These are phyloP conservation scores for Aphanoascus verrucosus DNA, from an alignment of 2,329 filamentous ascomycete species.

Conservation along the genomic window DNA sequence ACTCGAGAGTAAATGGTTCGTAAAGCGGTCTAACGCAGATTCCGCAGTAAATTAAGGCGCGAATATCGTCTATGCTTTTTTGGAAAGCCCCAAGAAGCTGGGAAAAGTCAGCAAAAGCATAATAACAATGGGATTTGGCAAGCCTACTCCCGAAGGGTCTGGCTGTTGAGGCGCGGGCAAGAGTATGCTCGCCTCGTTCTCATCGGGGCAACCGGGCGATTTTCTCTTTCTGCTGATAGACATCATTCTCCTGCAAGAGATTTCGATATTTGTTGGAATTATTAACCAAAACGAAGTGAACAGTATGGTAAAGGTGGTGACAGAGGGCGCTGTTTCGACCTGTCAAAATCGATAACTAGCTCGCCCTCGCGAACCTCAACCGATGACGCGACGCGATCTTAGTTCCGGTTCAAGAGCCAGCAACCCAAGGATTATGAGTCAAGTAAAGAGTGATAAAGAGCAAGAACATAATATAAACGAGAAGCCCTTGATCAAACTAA, in stretches of 20 bases:
- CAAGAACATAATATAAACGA: too few species aligned
- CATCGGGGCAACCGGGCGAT: background rate
- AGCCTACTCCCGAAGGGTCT: slow-evolving; percentile 4
- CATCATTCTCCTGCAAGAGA: background rate
- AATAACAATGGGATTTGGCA: background rate
- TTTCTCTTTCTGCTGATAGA: slow-evolving; percentile 3
- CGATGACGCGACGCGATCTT: too few species aligned
- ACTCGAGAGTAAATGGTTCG: slow-evolving; percentile 57
- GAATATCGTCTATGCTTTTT: slow-evolving; percentile 51
- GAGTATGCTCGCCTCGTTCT: background rate
- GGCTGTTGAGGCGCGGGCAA: background rate
- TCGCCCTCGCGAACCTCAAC: too few species aligned
- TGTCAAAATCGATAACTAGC: too few species aligned
- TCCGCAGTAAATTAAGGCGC: slow-evolving; percentile 53
- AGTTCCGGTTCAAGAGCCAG: too few species aligned
- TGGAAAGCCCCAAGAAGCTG: slow-evolving; percentile 36
- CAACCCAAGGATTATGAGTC: too few species aligned
- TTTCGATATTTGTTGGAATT: background rate
- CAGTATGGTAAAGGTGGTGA: background rate
- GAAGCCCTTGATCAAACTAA: too few species aligned
- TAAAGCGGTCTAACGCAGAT: slow-evolving; percentile 59
- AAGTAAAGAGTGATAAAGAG: too few species aligned
- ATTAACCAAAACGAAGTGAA: background rate
- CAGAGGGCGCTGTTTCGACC: background rate
- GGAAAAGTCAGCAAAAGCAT: slow-evolving; percentile 10